Percentiles rank a stretch among this genome's conserved stretches.
These are phyloP conservation scores for Gossypium trilobum DNA, from an alignment of 441 rosid genomes.

Conservation along the genomic window DNA sequence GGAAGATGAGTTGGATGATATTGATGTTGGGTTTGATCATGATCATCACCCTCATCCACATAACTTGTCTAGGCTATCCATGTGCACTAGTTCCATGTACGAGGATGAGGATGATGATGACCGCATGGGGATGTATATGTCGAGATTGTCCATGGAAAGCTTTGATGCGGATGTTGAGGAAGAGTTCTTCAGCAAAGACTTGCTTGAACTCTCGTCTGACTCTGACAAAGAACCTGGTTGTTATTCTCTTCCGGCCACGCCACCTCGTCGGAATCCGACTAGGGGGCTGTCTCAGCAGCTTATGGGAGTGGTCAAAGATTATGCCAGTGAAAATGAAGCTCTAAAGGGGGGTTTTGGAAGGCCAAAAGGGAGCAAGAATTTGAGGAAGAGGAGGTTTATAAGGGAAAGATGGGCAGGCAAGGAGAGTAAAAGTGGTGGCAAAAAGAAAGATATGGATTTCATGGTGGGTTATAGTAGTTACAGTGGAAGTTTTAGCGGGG, in stretches of 20 bases:
- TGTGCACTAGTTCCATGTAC: conserved; percentile 55
- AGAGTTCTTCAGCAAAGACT: conserved; percentile 7
- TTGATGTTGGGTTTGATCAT: conserved; percentile 26
- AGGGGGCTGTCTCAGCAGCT: not conserved
- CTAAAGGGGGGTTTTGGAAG: not conserved
- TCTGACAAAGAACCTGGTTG: conserved; percentile 15
- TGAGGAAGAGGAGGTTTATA: conserved; percentile 28
- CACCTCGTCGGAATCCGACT: not conserved
- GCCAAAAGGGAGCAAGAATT: conserved; percentile 18
- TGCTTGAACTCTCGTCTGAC: conserved; percentile 10
- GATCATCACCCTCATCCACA: conserved; percentile 27
- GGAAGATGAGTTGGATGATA: conserved; percentile 32
- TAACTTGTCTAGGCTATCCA: conserved; percentile 54
- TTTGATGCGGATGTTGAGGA: conserved; percentile 17
- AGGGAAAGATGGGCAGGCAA: conserved; percentile 22
- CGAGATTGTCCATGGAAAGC: conserved; percentile 13
- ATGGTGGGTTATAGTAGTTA: conserved; percentile 4
- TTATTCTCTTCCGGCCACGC: conserved; percentile 15
- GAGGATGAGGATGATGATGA: conserved; percentile 19
- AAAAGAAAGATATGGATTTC: conserved; percentile 20
- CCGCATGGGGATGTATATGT: conserved; percentile 9
- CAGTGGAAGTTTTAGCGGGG: conserved; percentile 39
- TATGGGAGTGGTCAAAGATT: conserved; percentile 7
- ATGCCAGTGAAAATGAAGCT: conserved; percentile 17
- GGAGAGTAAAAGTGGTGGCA: not conserved